Conservation (phyloP, 192 early-diverging fungal genomes). For the Backusella luteola region DNA sequence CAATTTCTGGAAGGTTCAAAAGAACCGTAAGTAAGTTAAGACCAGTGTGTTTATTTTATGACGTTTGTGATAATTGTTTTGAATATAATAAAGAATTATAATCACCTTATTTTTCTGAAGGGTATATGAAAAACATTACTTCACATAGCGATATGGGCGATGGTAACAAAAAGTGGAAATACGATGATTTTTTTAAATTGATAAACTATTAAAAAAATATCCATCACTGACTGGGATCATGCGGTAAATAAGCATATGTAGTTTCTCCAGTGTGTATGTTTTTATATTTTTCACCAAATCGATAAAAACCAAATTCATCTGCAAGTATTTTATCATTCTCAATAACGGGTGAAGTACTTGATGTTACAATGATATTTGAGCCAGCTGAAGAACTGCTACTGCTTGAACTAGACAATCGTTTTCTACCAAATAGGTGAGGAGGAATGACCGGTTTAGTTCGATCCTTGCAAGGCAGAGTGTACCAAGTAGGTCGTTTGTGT, state of each 20-base stretch:
- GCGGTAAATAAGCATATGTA: not conserved
- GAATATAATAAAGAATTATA: too few species aligned
- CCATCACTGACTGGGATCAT: not conserved
- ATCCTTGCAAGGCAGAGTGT: not conserved
- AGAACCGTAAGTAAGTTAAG: too few species aligned
- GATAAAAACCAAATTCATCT: not conserved
- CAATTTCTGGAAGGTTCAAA: too few species aligned
- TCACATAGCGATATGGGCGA: too few species aligned
- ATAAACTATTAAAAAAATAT: too few species aligned
- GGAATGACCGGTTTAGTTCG: not conserved
- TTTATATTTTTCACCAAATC: not conserved
- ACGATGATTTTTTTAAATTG: too few species aligned
- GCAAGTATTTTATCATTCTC: not conserved
- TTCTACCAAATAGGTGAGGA: not conserved
- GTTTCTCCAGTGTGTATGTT: not conserved
- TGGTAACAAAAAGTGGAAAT: too few species aligned
- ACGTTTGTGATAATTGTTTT: too few species aligned
- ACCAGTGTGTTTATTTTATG: too few species aligned
- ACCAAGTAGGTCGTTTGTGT: not conserved
- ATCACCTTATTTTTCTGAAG: too few species aligned
- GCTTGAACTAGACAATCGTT: not conserved
- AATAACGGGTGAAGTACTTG: not conserved
- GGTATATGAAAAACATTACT: too few species aligned
- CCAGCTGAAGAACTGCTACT: not conserved
- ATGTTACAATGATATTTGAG: not conserved